Evolutionary conservation across 176 grass and related monocot species (phyloP).

Genomic region (Oryza punctata): DNA sequence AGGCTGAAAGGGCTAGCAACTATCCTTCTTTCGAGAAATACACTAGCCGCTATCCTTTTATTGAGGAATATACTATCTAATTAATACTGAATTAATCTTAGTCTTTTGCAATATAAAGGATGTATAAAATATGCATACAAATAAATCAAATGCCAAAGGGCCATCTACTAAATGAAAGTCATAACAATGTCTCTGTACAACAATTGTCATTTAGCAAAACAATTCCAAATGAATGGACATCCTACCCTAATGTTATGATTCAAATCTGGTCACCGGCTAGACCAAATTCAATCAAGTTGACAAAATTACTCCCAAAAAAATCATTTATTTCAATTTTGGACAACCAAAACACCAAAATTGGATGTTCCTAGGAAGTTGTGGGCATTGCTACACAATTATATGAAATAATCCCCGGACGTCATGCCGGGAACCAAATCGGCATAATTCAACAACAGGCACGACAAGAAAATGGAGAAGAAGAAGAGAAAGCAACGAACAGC

Average conservation of each 20-base stretch:
- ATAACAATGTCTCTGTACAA: not conserved
- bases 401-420: not conserved
- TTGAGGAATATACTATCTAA: not conserved
- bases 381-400: not conserved
- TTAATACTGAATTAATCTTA: not conserved
- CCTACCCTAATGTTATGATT: not conserved
- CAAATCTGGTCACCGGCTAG: not conserved
- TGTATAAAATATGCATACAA: constrained; percentile 23
- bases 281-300: not conserved
- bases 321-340: not conserved
- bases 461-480: not conserved
- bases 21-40: not conserved
- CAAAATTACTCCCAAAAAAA: not conserved
- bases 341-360: not conserved
- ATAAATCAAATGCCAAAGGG: not conserved
- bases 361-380: not conserved
- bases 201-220: not conserved
- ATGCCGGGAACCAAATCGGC: not conserved
- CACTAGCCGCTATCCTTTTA: not conserved
- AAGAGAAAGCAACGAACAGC: not conserved
- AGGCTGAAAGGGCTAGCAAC: not conserved
- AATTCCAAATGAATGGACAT: not conserved
- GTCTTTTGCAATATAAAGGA: not conserved
- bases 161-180: not conserved
- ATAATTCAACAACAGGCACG: not conserved